These are phyloP conservation scores for Thalia dealbata DNA, from an alignment of 176 grass and related monocot species.

Conservation along the genomic window DNA sequence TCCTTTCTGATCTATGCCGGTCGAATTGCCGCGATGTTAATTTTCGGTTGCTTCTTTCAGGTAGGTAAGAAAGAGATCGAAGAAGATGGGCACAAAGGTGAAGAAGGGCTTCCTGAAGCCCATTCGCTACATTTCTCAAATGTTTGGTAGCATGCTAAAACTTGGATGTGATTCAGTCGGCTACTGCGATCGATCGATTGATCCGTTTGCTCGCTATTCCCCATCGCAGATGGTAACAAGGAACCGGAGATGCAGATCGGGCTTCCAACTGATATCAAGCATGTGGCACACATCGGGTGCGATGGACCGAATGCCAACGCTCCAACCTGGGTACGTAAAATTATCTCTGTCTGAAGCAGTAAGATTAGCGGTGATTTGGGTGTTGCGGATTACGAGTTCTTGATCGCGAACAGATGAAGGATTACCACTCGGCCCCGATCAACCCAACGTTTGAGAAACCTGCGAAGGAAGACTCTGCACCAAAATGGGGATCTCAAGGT, in stretches of 20 bases:
- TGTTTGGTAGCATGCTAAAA: neutral
- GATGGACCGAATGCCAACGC: conserved; percentile 30
- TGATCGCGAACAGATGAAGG: conserved; percentile 67
- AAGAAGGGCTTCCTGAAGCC: conserved; percentile 12
- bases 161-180: too few species aligned
- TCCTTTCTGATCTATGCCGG: too few species aligned
- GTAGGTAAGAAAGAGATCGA: too few species aligned
- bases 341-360: too few species aligned
- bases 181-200: too few species aligned
- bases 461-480: conserved; percentile 1
- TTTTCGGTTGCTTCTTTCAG: too few species aligned
- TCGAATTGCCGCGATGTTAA: too few species aligned
- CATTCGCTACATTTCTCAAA: conserved; percentile 2
- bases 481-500: conserved; percentile 87
- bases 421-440: conserved; percentile 75
- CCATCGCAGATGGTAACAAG: conserved; percentile 13
- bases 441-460: conserved; percentile 11
- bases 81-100: neutral
- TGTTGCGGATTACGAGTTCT: too few species aligned
- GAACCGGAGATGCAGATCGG: conserved; percentile 75
- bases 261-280: conserved; percentile 83
- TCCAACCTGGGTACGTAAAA: conserved; percentile 53
- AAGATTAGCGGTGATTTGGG: too few species aligned
- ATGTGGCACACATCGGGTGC: conserved; percentile 85
- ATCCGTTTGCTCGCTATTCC: neutral